A percentile compares a stretch with the other conserved stretches of the same genome.
phyloP scores from a whole-genome alignment of 2,329 filamentous ascomycete genomes.

The Orbilia quercus region DNA sequence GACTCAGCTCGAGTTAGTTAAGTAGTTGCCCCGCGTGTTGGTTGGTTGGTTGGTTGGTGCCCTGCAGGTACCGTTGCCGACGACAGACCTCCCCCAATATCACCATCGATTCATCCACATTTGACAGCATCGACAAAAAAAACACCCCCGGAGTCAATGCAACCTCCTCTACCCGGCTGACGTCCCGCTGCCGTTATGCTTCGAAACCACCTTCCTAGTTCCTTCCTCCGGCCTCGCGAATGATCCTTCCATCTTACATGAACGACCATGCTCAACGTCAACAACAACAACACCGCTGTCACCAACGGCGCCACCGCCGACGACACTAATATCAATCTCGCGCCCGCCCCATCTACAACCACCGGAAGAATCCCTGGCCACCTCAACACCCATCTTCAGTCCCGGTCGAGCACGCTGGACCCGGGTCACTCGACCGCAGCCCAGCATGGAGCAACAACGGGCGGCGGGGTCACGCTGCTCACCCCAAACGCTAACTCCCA shows the following conservation, averaged over 20 bases:
- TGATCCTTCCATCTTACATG: conserved; percentile 4
- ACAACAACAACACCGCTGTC: conserved; percentile 24
- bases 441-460: conserved; percentile 17
- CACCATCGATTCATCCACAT: neutral
- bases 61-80: conserved; percentile 4
- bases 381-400: conserved; percentile 48
- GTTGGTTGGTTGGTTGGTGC: neutral
- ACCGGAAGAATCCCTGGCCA: conserved; percentile 35
- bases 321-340: neutral
- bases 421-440: neutral
- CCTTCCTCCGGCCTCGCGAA: conserved; percentile 22
- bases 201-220: neutral
- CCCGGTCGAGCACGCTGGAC: conserved; percentile 40
- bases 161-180: neutral
- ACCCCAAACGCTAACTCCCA: conserved; percentile 8
- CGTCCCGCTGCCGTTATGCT: conserved; percentile 21
- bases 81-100: neutral
- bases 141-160: too few species aligned
- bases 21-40: conserved; percentile 9
- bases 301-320: conserved; percentile 11
- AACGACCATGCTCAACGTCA: conserved; percentile 47
- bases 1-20: too few species aligned
- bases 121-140: too few species aligned
- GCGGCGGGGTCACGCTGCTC: conserved; percentile 11
- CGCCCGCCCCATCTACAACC: conserved; percentile 17